Evolutionary conservation across 2,329 filamentous ascomycete species (phyloP).

Genomic region (Talaromyces sp.): DNA sequence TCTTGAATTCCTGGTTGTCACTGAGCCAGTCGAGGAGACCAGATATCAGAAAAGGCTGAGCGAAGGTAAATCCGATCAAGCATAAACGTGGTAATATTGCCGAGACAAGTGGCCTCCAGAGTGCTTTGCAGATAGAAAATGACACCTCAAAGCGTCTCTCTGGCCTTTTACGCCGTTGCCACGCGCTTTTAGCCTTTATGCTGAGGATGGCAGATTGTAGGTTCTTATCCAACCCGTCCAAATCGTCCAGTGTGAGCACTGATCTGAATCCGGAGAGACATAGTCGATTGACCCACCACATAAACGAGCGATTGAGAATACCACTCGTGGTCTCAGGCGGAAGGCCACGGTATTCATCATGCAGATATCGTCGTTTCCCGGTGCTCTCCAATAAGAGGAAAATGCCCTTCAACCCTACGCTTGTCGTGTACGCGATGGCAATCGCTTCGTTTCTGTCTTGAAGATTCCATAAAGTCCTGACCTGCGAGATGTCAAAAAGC

Average conservation of each 20-base stretch:
- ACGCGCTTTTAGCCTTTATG: not conserved
- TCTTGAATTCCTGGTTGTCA: constrained; percentile 18
- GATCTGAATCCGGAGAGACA: constrained; percentile 7
- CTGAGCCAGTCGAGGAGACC: constrained; percentile 16
- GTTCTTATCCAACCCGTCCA: constrained; percentile 8
- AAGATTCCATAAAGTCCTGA: constrained; percentile 11
- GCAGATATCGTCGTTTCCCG: constrained; percentile 6
- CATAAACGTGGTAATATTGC: constrained; percentile 14
- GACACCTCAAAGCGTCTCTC: constrained; percentile 9
- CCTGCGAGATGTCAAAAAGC: constrained; percentile 12
- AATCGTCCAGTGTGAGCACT: constrained; percentile 11
- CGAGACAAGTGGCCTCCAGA: constrained; percentile 7
- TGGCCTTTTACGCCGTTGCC: not conserved
- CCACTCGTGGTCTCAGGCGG: constrained; percentile 15
- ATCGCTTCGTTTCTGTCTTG: not conserved
- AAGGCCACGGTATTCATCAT: not conserved
- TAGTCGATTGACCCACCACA: constrained; percentile 16
- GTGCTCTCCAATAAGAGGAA: constrained; percentile 7
- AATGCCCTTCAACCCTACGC: not conserved
- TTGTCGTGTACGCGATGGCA: not conserved
- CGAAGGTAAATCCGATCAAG: constrained; percentile 14
- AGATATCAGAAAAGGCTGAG: constrained; percentile 8
- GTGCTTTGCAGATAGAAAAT: not conserved
- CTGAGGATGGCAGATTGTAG: not conserved
- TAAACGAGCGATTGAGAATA: constrained; percentile 12